These are phyloP conservation scores for Tilletia setariae DNA, from an alignment of 1,284 basidiomycete genomes.

Conservation along the genomic window DNA sequence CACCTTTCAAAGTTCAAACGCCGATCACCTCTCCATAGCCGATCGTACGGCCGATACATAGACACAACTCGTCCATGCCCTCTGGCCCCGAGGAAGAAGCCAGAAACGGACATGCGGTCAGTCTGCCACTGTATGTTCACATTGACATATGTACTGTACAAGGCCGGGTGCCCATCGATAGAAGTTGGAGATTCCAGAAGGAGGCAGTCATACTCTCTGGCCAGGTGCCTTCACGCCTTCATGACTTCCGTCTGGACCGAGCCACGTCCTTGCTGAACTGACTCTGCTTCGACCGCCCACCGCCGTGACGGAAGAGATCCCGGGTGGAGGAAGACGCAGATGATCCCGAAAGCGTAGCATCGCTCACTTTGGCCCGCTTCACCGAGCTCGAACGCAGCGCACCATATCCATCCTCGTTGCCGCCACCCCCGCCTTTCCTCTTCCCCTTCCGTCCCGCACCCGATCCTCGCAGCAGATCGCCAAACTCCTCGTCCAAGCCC, in stretches of 20 bases:
- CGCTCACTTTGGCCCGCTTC: not conserved
- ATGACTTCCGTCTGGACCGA: not conserved
- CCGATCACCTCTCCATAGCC: no score
- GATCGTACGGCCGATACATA: no score
- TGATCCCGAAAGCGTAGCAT: not conserved
- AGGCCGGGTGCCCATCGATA: no score
- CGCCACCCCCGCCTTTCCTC: not conserved
- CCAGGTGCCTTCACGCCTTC: no score
- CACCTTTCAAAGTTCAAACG: not conserved
- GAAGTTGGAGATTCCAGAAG: no score
- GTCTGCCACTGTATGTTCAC: no score
- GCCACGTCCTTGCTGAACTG: conserved; percentile 16
- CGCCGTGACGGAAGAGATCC: conserved; percentile 11
- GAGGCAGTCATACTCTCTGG: no score
- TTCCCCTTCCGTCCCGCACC: not conserved
- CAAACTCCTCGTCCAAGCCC: conserved; percentile 53
- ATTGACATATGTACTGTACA: no score
- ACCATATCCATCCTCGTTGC: not conserved
- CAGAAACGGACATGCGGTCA: no score
- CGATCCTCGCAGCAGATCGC: conserved; percentile 41
- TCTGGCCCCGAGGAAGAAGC: no score
- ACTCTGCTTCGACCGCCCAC: not conserved
- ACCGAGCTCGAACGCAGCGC: not conserved
- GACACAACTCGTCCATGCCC: no score
- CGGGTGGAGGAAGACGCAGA: not conserved